Base-by-base conservation (phyloP, 306 rosid species). In the Chamaecrista fasciculata region DNA sequence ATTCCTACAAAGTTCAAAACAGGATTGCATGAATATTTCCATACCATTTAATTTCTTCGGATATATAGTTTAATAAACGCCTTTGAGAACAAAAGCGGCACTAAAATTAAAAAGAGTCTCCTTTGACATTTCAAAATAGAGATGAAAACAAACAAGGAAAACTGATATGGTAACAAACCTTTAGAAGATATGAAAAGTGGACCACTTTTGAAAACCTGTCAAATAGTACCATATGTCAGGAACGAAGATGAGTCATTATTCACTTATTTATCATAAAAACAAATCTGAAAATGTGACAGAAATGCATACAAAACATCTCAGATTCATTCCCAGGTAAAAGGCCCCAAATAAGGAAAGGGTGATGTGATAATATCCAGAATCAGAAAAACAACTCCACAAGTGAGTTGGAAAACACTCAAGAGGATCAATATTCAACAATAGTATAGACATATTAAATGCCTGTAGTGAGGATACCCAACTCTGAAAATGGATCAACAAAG, bases 141-240 rank as follows among this genome's bases (percentile, higher is more conserved):
- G 56, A 63, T n/a, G n/a, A 47, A 53, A 28, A 33, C 5, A 28
- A 24, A 70, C 58, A 63, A 39, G 44, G 66, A 33, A 21, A 25
- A 40, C 24, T 19, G 21, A 53, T 57, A 43, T 19, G 12, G 12
- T 8, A 8, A 74, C 86, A 33, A 72, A 87, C 95, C 95, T 83
- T 88, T 88, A 26, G 95, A 88, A 65, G 95, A 88, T 71, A 88
- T 88, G 76, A 85, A 88, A 79, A 88, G 88, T 0, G 91, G 91
- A 31, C 95, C 95, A 70, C 91, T 83, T 82, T 81, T 88, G 91
- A 88, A 88, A 65, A 85, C 87, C 95, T 88, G 86, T 66, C 50
- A 79, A 50, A 75, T 67, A 14, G 52, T 47, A 37, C 28, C 73
- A 73, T n/a, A 34, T 9, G 61, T 86, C 69, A 86, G 81, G 58